Percentiles rank a stretch among this genome's conserved stretches.
Evolutionary conservation across 306 rosid species (phyloP).

Genomic region (Acacia melanoxylon): DNA sequence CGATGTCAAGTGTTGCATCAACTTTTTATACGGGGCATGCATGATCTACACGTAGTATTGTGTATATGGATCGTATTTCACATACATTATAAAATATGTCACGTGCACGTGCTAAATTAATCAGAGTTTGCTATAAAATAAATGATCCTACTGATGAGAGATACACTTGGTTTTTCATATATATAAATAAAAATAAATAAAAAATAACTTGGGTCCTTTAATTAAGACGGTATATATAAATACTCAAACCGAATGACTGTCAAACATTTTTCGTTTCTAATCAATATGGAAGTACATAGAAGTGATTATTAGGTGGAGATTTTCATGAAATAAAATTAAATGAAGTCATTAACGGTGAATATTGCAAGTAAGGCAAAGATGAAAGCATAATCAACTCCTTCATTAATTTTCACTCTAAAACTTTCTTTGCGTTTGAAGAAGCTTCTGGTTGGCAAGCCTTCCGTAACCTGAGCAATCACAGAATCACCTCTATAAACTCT

Average conservation of each 20-base stretch:
- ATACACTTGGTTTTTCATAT: neutral
- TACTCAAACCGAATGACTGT: neutral
- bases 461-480: slow-evolving; percentile 7
- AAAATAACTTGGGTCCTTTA: neutral
- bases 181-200: no score
- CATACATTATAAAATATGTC: neutral
- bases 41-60: neutral
- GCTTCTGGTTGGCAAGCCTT: neutral
- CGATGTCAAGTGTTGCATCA: no score
- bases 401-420: neutral
- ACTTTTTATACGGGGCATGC: neutral
- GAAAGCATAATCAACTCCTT: slow-evolving; percentile 7
- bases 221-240: no score
- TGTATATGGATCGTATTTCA: neutral
- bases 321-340: neutral
- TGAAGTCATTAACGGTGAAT: slow-evolving; percentile 4
- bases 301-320: neutral
- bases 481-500: neutral
- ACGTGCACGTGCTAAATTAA: neutral
- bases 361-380: slow-evolving; percentile 8
- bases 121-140: neutral
- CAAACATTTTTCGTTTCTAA: neutral
- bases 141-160: neutral
- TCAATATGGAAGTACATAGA: neutral
- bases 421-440: neutral